These are phyloP conservation scores for Argentina anserina DNA, from an alignment of 306 rosid genomes.

Conservation along the genomic window DNA sequence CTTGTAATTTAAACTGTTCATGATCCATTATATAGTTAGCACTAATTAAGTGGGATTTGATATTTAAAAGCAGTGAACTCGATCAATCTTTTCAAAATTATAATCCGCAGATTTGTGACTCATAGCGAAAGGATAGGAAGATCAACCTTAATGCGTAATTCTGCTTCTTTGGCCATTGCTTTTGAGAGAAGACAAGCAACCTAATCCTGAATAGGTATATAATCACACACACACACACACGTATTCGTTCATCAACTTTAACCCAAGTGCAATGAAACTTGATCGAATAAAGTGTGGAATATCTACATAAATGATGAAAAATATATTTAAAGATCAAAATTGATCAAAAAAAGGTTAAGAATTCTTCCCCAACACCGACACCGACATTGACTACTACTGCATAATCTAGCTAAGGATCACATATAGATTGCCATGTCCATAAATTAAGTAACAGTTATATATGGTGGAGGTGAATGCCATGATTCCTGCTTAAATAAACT, in stretches of 20 bases:
- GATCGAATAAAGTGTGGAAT: not conserved
- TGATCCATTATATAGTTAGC: too few species aligned
- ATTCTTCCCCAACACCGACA: not conserved
- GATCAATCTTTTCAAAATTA: too few species aligned
- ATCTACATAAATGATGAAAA: not conserved
- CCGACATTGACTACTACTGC: too few species aligned
- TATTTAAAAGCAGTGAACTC: not conserved
- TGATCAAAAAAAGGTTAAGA: not conserved
- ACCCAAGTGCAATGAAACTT: not conserved
- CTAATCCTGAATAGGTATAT: not conserved
- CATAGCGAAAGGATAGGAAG: too few species aligned
- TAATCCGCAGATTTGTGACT: not conserved
- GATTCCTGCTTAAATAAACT: not conserved
- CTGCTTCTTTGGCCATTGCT: slow-evolving; percentile 9
- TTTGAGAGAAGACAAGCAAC: not conserved
- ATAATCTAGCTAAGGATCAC: too few species aligned
- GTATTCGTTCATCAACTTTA: not conserved
- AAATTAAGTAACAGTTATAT: too few species aligned
- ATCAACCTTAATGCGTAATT: too few species aligned
- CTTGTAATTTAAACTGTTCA: not conserved
- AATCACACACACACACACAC: too few species aligned
- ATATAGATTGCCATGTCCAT: too few species aligned
- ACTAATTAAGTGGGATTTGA: not conserved
- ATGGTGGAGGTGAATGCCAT: not conserved
- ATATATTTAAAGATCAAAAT: not conserved